Base-by-base conservation (phyloP, 495 filamentous ascomycete species). In the Xylaria intraflava region DNA sequence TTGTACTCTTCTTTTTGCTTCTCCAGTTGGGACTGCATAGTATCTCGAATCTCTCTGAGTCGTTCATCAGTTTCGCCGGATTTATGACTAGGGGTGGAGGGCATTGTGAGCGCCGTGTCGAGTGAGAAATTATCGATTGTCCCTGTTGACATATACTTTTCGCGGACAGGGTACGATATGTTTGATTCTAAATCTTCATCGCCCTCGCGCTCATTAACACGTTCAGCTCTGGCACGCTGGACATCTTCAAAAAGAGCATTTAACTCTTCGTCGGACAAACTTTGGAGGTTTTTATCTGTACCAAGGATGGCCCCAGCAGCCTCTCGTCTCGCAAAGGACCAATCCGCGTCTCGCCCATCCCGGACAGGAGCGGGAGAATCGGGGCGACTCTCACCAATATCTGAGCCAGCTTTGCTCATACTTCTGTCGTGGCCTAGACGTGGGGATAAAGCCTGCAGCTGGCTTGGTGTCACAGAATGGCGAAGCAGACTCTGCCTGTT, bases 121-220 rank as follows among this genome's bases (percentile, higher is more conserved):
- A 97, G 77, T 12, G 94, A 97, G 63, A 97, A 93, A 66, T 95
- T 95, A 65, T 99, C 93, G 35, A 96, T 77, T 3, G 94, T 99
- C 12, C 90, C 90, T 64, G 87, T 93, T 3, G 90, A 96, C 77
- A 94, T 84, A 68, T 97, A 96, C 63, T 99, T 99, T 55, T 99
- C 93, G 40, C 93, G 79, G 26, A 91, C 76, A 4, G 88, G 86
- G 67, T 90, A 95, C 8, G 90, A 95, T 27, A 85, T 86, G 20
- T 89, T 81, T 0, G 91, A 96, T 60, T 96, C 93, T 48, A 83
- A 79, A 65, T 96, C 93, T 47, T 96, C 89, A 43, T 96, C 89
- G 31, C 81, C 78, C 24, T 93, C 89, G 11, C 85, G 75, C 12
- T 83, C 86, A 35, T 77, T 78, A 57, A 87, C 89, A 35, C 93